Evolutionary conservation across 495 filamentous ascomycete species (phyloP).

Genomic region (Coniosporium apollinis): DNA sequence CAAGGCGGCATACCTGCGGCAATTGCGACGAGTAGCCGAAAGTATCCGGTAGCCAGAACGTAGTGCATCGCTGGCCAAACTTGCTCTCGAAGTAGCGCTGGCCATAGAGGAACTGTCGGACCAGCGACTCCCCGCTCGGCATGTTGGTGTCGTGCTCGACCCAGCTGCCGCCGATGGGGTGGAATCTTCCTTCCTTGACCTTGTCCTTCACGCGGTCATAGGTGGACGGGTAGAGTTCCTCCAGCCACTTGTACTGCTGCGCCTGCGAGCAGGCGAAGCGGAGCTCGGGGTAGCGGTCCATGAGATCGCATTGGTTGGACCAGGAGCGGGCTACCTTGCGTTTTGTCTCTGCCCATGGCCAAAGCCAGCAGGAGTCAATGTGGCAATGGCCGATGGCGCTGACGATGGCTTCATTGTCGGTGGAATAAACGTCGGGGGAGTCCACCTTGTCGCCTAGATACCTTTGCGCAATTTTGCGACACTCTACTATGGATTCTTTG

Average conservation of each 20-base stretch:
- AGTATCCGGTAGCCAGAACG: constrained; percentile 96
- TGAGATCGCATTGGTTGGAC: constrained; percentile 85
- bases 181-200: constrained; percentile 79
- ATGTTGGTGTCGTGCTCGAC: constrained; percentile 98
- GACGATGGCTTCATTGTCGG: constrained; percentile 53
- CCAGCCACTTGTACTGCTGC: constrained; percentile 96
- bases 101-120: constrained; percentile 88
- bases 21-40: constrained; percentile 94
- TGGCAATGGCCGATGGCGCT: constrained; percentile 90
- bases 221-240: constrained; percentile 68
- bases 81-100: constrained; percentile 88
- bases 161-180: constrained; percentile 94
- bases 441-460: constrained; percentile 72
- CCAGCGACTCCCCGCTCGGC: constrained; percentile 84
- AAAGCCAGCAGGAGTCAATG: constrained; percentile 95
- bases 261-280: constrained; percentile 84
- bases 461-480: constrained; percentile 62
- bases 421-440: constrained; percentile 69
- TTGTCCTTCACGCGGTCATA: constrained; percentile 83
- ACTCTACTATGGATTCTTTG: constrained; percentile 57
- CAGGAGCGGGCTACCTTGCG: constrained; percentile 91
- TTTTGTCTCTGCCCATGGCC: constrained; percentile 98
- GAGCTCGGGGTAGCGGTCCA: constrained; percentile 89
- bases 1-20: constrained; percentile 76
- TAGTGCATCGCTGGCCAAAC: constrained; percentile 75